Base-by-base conservation (phyloP, 108 stramenopile genomes). In the Aurantiochytrium sp. region DNA sequence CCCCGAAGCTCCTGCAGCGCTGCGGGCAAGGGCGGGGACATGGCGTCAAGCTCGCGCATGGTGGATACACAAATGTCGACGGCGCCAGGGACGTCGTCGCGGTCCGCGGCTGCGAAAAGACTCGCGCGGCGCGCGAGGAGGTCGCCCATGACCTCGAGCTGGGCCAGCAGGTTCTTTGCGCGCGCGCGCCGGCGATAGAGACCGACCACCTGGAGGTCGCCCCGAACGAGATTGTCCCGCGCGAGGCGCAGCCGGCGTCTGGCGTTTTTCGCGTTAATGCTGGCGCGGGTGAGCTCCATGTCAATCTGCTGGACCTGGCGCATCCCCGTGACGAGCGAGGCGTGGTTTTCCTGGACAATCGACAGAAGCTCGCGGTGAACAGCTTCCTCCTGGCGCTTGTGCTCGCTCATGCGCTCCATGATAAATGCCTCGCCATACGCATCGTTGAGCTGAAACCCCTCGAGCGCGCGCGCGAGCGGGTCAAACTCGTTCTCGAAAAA, bases 191-290 rank as follows among this genome's bases (percentile, higher is more conserved):
- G 73, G 12, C 73, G 73, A 24, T 81, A 48, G 8, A 81, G 73
- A 5, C 45, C 42, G 6, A 81, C 73, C 21, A 81, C 73, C 27
- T 48, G 73, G 12, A 81, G 24, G 24, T 81, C 73, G 19, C 73
- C 73, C 21, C 73, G 39, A 1, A 81, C 39, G 12, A 81, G 73
- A 2, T 24, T 48, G 45, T 48, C 45, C 6, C 45, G 73, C 0
- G 73, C 39, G 45, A 48, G 39, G 12, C 73, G 39, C 24, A 81
- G 39, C 15, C 73, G 39, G 12, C 73, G 73, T 0, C 73, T 12
- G 6, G 73, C 73, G 73, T 81, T 81, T 30, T 81, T 81, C 17
- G 73, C 45, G 30, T 81, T 81, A 24, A 81, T 48, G n/a, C 39
- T 48, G 0, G 73, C 73, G 19, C 73, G 73, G 6, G 73, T 81